Conservation (phyloP, 768 basidiomycete genomes). For the Cyclocybe aegerita region DNA sequence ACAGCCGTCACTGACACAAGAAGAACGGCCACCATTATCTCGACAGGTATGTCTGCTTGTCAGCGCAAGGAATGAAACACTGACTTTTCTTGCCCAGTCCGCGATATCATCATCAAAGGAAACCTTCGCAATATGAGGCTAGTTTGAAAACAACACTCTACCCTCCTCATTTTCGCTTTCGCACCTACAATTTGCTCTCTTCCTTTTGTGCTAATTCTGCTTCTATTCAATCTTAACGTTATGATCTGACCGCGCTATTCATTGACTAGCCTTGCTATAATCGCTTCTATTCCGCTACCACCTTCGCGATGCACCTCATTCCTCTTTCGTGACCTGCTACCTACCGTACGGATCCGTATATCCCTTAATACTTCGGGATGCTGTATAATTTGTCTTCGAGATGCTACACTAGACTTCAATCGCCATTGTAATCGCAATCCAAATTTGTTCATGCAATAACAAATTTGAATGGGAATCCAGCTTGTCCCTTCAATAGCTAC, state of each 20-base stretch:
- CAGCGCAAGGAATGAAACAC: not conserved
- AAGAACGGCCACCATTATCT: slow-evolving; percentile 71
- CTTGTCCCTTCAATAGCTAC: too few relatives aligned
- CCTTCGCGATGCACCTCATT: too few relatives aligned
- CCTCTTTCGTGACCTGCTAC: not conserved
- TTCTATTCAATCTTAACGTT: not conserved
- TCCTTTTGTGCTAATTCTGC: not conserved
- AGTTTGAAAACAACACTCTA: slow-evolving; percentile 29
- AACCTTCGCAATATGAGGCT: slow-evolving; percentile 63
- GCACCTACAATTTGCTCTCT: slow-evolving; percentile 3
- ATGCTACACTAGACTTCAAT: slow-evolving; percentile 5
- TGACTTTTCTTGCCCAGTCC: slow-evolving; percentile 39
- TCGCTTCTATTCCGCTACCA: not conserved
- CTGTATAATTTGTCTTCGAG: slow-evolving; percentile 6
- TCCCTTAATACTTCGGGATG: slow-evolving; percentile 3
- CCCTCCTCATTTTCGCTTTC: slow-evolving; percentile 2
- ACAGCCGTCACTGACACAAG: slow-evolving; percentile 83
- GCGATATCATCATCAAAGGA: slow-evolving; percentile 67
- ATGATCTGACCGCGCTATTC: not conserved
- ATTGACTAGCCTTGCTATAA: not conserved
- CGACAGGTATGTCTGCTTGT: slow-evolving; percentile 49
- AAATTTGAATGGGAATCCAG: too few relatives aligned
- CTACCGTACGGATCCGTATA: slow-evolving; percentile 3
- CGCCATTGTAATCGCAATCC: slow-evolving; percentile 9
- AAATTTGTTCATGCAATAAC: not conserved